These are phyloP conservation scores for Eucalyptus coolabah DNA, from an alignment of 345 rosid species.

Conservation along the genomic window DNA sequence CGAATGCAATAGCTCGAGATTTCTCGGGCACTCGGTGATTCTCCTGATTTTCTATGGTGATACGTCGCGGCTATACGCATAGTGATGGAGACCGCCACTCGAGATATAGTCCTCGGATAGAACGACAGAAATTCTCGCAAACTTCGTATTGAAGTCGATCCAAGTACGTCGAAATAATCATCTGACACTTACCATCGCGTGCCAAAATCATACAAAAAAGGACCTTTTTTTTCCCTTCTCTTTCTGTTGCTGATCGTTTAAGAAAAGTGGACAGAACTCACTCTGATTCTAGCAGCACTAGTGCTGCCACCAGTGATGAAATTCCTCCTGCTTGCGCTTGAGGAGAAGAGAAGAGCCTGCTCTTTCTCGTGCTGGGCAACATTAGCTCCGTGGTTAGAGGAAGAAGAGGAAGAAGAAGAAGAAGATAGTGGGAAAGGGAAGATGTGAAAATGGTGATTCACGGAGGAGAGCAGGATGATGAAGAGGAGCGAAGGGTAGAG, in stretches of 20 bases:
- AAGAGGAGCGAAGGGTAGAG: neutral
- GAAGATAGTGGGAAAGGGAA: neutral
- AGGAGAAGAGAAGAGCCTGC: neutral
- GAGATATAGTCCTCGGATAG: neutral
- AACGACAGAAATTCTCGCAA: neutral
- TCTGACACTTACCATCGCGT: neutral
- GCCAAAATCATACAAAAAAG: neutral
- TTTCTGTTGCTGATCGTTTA: neutral
- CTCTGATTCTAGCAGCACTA: neutral
- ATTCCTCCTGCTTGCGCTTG: neutral
- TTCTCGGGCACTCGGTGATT: neutral
- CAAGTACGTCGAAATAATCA: neutral
- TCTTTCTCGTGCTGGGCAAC: neutral
- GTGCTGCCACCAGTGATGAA: neutral
- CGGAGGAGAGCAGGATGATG: neutral
- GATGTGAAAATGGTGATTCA: neutral
- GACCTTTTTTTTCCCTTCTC: accelerated
- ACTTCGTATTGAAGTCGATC: neutral
- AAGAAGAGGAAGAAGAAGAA: neutral
- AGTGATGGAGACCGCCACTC: neutral
- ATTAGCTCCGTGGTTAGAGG: neutral
- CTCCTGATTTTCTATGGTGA: neutral
- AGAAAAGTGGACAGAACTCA: neutral
- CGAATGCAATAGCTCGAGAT: neutral
- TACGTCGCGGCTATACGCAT: neutral